These are phyloP conservation scores for Fraxinus pennsylvanica DNA, from an alignment of 257 asterid genomes.

Conservation along the genomic window DNA sequence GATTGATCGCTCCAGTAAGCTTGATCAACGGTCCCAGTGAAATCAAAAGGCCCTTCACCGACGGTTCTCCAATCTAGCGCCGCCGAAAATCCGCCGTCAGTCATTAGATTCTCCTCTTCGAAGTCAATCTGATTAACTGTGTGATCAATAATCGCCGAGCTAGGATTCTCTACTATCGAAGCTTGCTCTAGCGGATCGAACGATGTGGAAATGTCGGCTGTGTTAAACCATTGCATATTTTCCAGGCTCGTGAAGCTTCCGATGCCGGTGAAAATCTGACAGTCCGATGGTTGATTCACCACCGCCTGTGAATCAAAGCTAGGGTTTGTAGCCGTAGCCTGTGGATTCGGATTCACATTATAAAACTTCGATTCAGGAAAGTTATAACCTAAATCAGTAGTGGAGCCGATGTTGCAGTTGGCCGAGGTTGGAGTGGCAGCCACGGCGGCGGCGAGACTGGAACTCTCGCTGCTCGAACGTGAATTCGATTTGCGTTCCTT, in stretches of 20 bases:
- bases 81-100: conserved; percentile 30
- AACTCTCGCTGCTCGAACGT: conserved; percentile 71
- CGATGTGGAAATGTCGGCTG: conserved; percentile 38
- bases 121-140: conserved; percentile 34
- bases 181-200: conserved; percentile 25
- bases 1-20: conserved; percentile 73
- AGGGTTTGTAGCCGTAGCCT: conserved; percentile 3
- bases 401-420: background rate
- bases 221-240: conserved; percentile 42
- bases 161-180: background rate
- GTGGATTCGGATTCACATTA: conserved; percentile 19
- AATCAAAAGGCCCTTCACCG: conserved; percentile 59
- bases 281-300: conserved; percentile 39
- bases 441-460: conserved; percentile 58
- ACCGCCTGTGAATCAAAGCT: conserved; percentile 41
- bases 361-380: conserved; percentile 46
- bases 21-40: conserved; percentile 67
- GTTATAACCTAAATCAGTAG: conserved; percentile 36
- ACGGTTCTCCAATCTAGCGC: conserved; percentile 41
- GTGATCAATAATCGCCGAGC: conserved; percentile 18
- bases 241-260: conserved; percentile 44
- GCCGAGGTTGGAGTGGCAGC: conserved; percentile 23
- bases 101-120: conserved; percentile 28
- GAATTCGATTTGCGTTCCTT: conserved; percentile 38
- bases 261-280: conserved; percentile 55